A percentile compares a stretch with the other conserved stretches of the same genome.
phyloP scores from a whole-genome alignment of 2,329 filamentous ascomycete species.

The Aspergillus alliaceus region DNA sequence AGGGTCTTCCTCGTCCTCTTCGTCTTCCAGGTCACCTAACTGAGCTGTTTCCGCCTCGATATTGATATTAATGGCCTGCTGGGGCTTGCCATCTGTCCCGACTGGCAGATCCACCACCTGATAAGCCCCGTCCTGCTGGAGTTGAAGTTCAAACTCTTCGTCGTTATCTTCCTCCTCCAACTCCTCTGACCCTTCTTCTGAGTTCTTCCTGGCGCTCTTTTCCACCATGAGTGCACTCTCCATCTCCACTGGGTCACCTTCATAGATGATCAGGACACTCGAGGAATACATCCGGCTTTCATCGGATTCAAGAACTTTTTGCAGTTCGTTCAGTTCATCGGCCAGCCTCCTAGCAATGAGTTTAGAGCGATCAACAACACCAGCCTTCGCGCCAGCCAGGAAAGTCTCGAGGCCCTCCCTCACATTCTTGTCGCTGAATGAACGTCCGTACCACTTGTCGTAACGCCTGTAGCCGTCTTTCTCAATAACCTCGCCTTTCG shows the following conservation, averaged over 20 bases:
- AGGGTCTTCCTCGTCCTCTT: slow-evolving; percentile 55
- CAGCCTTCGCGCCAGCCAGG: slow-evolving; percentile 47
- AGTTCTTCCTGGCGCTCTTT: slow-evolving; percentile 33
- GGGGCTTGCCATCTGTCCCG: slow-evolving; percentile 26
- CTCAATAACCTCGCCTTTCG: slow-evolving; percentile 43
- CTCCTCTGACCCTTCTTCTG: slow-evolving; percentile 32
- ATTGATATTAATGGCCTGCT: slow-evolving; percentile 35
- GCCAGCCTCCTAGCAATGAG: slow-evolving; percentile 44
- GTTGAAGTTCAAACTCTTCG: slow-evolving; percentile 26
- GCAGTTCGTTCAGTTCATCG: slow-evolving; percentile 44
- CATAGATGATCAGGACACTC: slow-evolving; percentile 65
- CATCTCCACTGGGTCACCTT: slow-evolving; percentile 60
- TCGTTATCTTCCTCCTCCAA: slow-evolving; percentile 32
- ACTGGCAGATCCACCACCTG: slow-evolving; percentile 33
- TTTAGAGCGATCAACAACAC: slow-evolving; percentile 43
- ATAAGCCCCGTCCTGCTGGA: slow-evolving; percentile 30
- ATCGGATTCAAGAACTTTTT: slow-evolving; percentile 52
- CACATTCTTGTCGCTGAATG: slow-evolving; percentile 57
- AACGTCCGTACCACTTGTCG: slow-evolving; percentile 66
- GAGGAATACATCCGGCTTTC: slow-evolving; percentile 69
- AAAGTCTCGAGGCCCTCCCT: slow-evolving; percentile 60
- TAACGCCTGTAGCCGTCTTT: slow-evolving; percentile 58
- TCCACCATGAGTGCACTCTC: slow-evolving; percentile 49
- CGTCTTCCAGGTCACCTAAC: slow-evolving; percentile 50
- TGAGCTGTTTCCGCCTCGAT: slow-evolving; percentile 38